Evolutionary conservation across 441 rosid species (phyloP).

Genomic region (Jatropha podagrica): DNA sequence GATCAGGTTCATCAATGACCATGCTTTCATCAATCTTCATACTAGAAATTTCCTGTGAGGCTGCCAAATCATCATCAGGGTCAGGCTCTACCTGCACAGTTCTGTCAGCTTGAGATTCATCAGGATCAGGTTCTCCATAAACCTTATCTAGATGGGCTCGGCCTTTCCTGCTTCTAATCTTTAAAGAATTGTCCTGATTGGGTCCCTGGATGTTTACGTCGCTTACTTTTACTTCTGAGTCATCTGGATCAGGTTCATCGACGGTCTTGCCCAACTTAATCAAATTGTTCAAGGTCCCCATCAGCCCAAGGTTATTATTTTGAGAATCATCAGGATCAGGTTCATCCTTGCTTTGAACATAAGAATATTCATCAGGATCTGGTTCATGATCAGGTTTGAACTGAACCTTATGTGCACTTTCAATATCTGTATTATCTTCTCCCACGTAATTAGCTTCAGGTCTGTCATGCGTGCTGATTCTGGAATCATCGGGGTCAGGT

Average conservation of each 20-base stretch:
- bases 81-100: constrained; percentile 36
- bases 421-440: constrained; percentile 18
- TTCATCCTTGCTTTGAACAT: constrained; percentile 37
- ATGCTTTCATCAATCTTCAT: constrained; percentile 36
- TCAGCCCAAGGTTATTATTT: constrained; percentile 11
- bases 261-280: constrained; percentile 24
- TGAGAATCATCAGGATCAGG: constrained; percentile 56
- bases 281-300: constrained; percentile 20
- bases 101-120: constrained; percentile 27
- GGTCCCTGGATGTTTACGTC: constrained; percentile 26
- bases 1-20: constrained; percentile 58
- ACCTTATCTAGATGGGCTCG: constrained; percentile 23
- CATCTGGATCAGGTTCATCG: constrained; percentile 68
- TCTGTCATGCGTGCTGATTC: constrained; percentile 21
- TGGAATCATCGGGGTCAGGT: constrained; percentile 68
- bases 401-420: constrained; percentile 19
- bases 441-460: constrained; percentile 12
- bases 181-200: constrained; percentile 18
- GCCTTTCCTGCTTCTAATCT: constrained; percentile 21
- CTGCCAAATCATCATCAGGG: constrained; percentile 36
- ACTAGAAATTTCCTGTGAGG: constrained; percentile 30
- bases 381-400: constrained; percentile 30
- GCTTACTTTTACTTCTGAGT: constrained; percentile 31
- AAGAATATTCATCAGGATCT: constrained; percentile 41
- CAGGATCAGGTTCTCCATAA: constrained; percentile 36